Evolutionary conservation across 1,284 basidiomycete species (phyloP), one percentile per base, ranked within the genome.

Genomic region (Fomitopsis betulina): DNA sequence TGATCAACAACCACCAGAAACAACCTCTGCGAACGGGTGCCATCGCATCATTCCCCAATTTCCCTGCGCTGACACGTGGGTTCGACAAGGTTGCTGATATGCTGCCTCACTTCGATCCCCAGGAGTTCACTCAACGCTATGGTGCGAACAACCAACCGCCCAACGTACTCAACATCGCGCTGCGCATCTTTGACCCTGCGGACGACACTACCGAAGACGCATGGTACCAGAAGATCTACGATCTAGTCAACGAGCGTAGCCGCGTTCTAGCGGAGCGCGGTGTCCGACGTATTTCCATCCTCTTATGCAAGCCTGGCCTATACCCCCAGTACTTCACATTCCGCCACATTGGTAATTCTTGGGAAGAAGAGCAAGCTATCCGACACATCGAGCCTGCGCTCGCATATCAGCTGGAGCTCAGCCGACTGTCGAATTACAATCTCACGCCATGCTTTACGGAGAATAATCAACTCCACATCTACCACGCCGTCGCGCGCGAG

Each of bases 361-460:
- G 97, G 97, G 84, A 81, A 61, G 97, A 99, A 81, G 94, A 98
- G 74, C 87, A 94, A 71, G 89, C 95, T 12, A 97, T 99, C 72
- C 91, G 96, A 73, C 98, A 99, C 79, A 95, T 98, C 63, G 97
- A 99, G 73, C 97, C 97, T 30, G 97, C 97, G 39, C 82, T 99
- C 53, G 97, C 97, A 38, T 99, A 95, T 85, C 97, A 99, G 78
- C 85, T 99, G 54, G 97, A 99, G 75, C 88, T 99, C 58, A 91
- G 90, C 73, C 92, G 97, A 54, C 82, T 99, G 63, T 96, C 95
- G 45, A 93, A 97, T 80, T 99, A 98, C 79, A 94, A 97, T 75
- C 85, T 99, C 72, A 93, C 87, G 43, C 96, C 97, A 53, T 86
- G 89, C 78, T 92, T 95, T 72, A 90, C 96, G 61, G 91, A 98